phyloP scores from a whole-genome alignment of 768 basidiomycete genomes.

The Mycena galopus region DNA sequence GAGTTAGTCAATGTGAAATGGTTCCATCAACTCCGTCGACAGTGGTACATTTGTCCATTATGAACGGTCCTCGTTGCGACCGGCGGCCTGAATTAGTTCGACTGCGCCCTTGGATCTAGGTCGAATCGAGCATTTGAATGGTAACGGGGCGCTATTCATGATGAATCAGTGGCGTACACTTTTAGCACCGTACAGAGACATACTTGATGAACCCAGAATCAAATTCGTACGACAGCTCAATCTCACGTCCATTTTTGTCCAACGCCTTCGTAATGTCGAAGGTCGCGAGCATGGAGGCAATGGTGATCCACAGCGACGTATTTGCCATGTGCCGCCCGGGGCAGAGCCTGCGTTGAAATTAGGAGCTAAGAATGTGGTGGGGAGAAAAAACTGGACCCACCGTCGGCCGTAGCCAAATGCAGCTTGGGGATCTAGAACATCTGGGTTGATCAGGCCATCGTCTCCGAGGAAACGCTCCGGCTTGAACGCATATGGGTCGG shows the following conservation, averaged over 20 bases:
- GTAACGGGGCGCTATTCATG: background rate
- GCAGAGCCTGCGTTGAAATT: background rate
- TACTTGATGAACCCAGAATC: background rate
- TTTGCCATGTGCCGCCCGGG: conserved; percentile 10
- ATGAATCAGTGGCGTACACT: no score
- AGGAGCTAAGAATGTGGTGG: background rate
- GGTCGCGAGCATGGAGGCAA: background rate
- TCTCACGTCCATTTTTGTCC: background rate
- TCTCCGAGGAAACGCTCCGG: conserved; percentile 14
- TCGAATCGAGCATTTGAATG: conserved; percentile 2
- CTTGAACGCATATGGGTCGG: conserved; percentile 7
- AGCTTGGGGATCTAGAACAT: background rate
- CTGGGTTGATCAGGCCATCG: background rate
- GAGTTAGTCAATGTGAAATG: no score
- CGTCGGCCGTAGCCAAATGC: background rate
- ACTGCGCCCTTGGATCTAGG: background rate
- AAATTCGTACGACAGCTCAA: conserved; percentile 11
- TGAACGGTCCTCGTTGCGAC: no score
- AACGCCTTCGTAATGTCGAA: conserved; percentile 8
- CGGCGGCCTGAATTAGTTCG: background rate
- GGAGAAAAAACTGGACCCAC: background rate
- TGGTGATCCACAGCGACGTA: conserved; percentile 5
- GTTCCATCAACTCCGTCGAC: no score
- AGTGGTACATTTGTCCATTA: no score
- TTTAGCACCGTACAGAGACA: no score